These are phyloP conservation scores for Leccinum uliginosum DNA, from an alignment of 768 basidiomycete genomes.

Conservation along the genomic window DNA sequence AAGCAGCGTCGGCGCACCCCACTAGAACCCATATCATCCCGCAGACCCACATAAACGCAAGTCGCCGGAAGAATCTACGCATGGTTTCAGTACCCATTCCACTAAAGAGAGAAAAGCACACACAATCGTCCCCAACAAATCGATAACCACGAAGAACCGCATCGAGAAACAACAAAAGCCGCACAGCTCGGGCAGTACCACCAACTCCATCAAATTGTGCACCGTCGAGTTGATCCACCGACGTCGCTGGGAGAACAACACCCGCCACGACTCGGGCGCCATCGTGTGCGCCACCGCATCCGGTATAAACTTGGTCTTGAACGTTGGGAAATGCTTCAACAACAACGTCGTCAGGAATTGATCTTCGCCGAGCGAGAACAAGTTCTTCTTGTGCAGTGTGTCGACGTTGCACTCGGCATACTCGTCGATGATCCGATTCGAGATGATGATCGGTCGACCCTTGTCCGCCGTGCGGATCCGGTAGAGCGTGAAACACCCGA, in stretches of 20 bases:
- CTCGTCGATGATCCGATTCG: slow-evolving; percentile 92
- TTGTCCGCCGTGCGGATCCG: slow-evolving; percentile 94
- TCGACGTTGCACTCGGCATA: slow-evolving; percentile 92
- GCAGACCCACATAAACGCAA: slow-evolving; percentile 74
- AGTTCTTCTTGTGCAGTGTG: slow-evolving; percentile 93
- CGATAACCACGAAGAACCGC: slow-evolving; percentile 91
- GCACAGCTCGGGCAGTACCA: slow-evolving; percentile 81
- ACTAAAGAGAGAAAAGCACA: slow-evolving; percentile 29
- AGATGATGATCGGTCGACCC: slow-evolving; percentile 93
- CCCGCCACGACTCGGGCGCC: slow-evolving; percentile 85
- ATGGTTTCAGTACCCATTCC: not conserved
- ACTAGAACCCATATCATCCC: not conserved
- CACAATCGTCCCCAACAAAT: slow-evolving; percentile 84
- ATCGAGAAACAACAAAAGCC: slow-evolving; percentile 98
- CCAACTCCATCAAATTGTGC: slow-evolving; percentile 87
- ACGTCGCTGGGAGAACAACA: slow-evolving; percentile 88
- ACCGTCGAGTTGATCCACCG: slow-evolving; percentile 98
- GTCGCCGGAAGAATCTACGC: slow-evolving; percentile 80
- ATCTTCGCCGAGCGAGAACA: slow-evolving; percentile 93
- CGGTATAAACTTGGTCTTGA: slow-evolving; percentile 90
- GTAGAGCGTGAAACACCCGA: slow-evolving; percentile 94
- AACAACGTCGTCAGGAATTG: slow-evolving; percentile 89
- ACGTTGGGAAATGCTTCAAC: slow-evolving; percentile 94
- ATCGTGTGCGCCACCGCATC: slow-evolving; percentile 89
- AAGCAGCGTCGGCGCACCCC: slow-evolving; percentile 1